Evolutionary conservation across 2,329 filamentous ascomycete genomes (phyloP).

Genomic region (Diaporthe nobilis): DNA sequence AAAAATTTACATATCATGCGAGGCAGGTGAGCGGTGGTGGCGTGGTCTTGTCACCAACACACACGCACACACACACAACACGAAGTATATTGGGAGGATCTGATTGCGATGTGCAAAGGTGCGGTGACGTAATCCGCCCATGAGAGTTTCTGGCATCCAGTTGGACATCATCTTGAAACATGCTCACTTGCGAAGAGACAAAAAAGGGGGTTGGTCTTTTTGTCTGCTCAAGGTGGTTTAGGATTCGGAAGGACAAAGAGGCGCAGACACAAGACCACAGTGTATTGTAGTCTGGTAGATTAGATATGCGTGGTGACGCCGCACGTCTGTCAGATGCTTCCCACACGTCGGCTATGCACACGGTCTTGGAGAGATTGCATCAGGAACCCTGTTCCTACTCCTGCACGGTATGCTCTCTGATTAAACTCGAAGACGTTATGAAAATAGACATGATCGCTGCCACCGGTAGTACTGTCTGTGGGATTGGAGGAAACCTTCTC

Average conservation of each 20-base stretch:
- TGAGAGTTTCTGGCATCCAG: background rate
- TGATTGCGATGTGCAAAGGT: conserved; percentile 13
- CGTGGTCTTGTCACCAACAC: background rate
- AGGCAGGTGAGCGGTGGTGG: background rate
- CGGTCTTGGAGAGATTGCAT: background rate
- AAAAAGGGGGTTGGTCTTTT: background rate
- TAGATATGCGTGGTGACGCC: background rate
- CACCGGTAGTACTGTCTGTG: background rate
- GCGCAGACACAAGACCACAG: background rate
- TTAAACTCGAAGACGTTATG: no score
- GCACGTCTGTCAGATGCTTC: conserved; percentile 1
- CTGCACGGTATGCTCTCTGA: background rate
- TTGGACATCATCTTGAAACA: conserved; percentile 16
- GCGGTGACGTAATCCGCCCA: background rate
- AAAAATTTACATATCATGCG: background rate
- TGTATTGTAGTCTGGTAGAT: background rate
- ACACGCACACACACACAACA: background rate
- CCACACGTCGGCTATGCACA: background rate
- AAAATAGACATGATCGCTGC: background rate
- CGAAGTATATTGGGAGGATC: background rate
- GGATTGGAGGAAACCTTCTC: background rate
- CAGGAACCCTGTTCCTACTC: background rate
- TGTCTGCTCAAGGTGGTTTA: background rate
- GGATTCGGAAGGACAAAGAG: conserved; percentile 3
- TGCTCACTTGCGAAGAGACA: background rate